These are phyloP conservation scores for Lumnitzera littorea DNA, from an alignment of 345 rosid species.

Conservation along the genomic window DNA sequence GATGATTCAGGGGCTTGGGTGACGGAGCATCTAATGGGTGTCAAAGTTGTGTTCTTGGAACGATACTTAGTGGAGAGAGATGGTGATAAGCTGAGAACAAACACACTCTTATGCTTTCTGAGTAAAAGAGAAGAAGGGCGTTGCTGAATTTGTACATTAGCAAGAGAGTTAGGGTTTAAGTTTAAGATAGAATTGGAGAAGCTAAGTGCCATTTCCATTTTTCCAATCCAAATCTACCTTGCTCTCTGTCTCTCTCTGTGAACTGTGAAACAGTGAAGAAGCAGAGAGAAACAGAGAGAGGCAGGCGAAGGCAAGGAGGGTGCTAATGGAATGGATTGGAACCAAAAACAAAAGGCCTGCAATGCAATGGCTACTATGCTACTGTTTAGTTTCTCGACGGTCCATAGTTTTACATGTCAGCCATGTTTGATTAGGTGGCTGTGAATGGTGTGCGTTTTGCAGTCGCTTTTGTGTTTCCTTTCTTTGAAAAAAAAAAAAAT, in stretches of 20 bases:
- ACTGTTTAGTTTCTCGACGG: neutral
- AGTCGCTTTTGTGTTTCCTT: too few relatives aligned
- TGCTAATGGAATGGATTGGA: slow-evolving; percentile 12
- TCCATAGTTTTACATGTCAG: slow-evolving; percentile 1
- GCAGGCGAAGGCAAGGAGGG: slow-evolving; percentile 40
- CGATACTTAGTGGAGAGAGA: slow-evolving; percentile 20
- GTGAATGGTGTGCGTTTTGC: neutral
- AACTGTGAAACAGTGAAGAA: neutral
- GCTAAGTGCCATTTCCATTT: slow-evolving; percentile 54
- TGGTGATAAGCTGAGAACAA: slow-evolving; percentile 38
- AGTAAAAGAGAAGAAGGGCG: slow-evolving; percentile 14
- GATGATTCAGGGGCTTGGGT: slow-evolving; percentile 49
- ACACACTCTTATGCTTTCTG: slow-evolving; percentile 28
- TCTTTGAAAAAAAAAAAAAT: too few relatives aligned
- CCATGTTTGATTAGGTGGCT: slow-evolving; percentile 1
- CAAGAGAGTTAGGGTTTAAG: too few relatives aligned
- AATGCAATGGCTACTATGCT: neutral
- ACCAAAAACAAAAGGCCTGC: neutral
- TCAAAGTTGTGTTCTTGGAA: slow-evolving; percentile 20
- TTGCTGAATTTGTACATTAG: neutral
- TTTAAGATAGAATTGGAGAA: slow-evolving; percentile 30
- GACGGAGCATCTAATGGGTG: slow-evolving; percentile 56
- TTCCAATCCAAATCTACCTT: neutral
- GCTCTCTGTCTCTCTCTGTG: slow-evolving; percentile 17
- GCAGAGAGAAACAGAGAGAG: slow-evolving; percentile 3